Percentiles rank a stretch among this genome's conserved stretches.
These are phyloP conservation scores for Trichoderma afroharzianum DNA, from an alignment of 2,329 filamentous ascomycete genomes.

Conservation along the genomic window DNA sequence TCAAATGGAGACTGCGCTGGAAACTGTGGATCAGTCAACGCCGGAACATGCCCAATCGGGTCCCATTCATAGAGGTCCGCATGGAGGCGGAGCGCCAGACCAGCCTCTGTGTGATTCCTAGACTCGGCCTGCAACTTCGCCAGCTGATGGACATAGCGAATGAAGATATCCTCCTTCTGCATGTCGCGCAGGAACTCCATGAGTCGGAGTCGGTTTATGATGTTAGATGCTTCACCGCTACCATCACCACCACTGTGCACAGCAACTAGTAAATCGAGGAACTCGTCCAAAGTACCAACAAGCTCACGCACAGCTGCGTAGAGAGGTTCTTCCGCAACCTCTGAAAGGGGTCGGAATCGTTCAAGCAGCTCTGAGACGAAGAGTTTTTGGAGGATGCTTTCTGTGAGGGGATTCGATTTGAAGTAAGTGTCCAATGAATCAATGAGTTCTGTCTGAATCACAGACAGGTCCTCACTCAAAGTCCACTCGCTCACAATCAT, in stretches of 20 bases:
- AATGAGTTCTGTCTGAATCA: constrained; percentile 95
- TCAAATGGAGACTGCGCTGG: constrained; percentile 85
- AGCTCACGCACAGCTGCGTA: constrained; percentile 74
- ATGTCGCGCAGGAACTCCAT: constrained; percentile 98
- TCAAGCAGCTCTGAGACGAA: constrained; percentile 84
- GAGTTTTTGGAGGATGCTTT: constrained; percentile 86
- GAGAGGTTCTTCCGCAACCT: constrained; percentile 66
- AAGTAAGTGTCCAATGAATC: constrained; percentile 88
- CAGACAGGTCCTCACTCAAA: constrained; percentile 82
- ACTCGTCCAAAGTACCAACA: constrained; percentile 80
- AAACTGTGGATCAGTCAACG: constrained; percentile 70
- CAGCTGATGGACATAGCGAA: constrained; percentile 91
- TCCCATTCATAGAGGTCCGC: constrained; percentile 94
- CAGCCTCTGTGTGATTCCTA: constrained; percentile 81
- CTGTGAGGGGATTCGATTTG: constrained; percentile 81
- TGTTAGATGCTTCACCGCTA: constrained; percentile 70
- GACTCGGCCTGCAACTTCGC: constrained; percentile 71
- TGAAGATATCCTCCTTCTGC: constrained; percentile 95
- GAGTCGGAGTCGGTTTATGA: constrained; percentile 82
- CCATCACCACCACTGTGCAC: constrained; percentile 76
- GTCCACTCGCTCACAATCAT: constrained; percentile 99
- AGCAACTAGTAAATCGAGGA: constrained; percentile 84
- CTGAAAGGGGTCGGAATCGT: constrained; percentile 69
- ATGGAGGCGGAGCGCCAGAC: constrained; percentile 82
- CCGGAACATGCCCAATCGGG: constrained; percentile 60